These are phyloP conservation scores for Trichosanthes cucumerina DNA, from an alignment of 306 rosid species.

Conservation along the genomic window DNA sequence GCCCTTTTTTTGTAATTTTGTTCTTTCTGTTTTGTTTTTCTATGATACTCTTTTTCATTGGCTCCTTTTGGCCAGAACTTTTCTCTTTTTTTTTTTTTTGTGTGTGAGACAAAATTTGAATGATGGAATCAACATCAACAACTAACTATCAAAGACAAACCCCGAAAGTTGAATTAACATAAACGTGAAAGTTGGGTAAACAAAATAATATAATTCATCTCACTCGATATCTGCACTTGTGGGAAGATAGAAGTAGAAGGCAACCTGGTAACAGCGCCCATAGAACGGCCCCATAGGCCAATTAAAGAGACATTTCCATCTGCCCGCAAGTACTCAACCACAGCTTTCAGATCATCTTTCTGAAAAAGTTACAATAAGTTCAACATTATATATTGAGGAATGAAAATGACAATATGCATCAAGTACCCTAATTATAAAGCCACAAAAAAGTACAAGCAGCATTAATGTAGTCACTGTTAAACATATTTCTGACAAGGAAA, in stretches of 20 bases:
- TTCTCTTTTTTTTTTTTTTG: not conserved
- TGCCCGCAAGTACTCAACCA: slow-evolving; percentile 69
- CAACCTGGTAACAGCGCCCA: slow-evolving; percentile 97
- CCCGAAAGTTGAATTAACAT: not conserved
- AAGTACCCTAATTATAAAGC: not conserved
- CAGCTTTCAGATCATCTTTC: slow-evolving; percentile 81
- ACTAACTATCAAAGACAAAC: not conserved
- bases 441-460: not conserved
- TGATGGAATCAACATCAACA: not conserved
- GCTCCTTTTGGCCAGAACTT: not conserved
- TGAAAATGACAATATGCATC: not conserved
- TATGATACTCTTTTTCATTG: not conserved
- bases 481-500: not conserved
- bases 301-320: slow-evolving; percentile 88
- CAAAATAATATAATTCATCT: not conserved
- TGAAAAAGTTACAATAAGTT: slow-evolving; percentile 23
- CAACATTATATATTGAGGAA: not conserved
- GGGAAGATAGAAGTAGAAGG: slow-evolving; percentile 16
- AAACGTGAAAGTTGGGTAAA: not conserved
- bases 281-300: slow-evolving; percentile 99
- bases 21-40: not conserved
- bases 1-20: not conserved
- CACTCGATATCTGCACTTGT: not conserved
- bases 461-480: not conserved
- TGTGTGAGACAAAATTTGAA: not conserved